Evolutionary conservation across 768 basidiomycete species (phyloP), one percentile per base, ranked within the genome.

Genomic region (Clitopilus hobsonii): DNA sequence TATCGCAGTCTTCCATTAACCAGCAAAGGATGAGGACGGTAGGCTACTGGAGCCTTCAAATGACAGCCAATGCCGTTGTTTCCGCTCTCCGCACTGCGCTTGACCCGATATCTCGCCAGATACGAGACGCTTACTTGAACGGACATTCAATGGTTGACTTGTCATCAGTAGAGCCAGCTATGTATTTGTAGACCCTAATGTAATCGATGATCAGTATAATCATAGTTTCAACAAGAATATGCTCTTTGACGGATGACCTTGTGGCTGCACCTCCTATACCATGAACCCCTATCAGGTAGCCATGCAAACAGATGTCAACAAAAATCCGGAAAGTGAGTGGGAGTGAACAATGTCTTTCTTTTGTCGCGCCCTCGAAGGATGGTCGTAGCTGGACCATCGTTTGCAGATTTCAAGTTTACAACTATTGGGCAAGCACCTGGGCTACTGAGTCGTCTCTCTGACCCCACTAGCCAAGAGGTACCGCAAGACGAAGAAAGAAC

Each of bases 41-140:
- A 59, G 88, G 92, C 57, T 73, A 93, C 6, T 99, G 97, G 97
- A 94, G 90, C 64, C 76, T 98, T 22, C 94, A 97, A 69, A 87
- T 90, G 81, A 95, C 95, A 0, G 92, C 93, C 1, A 86, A 85
- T 54, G 88, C 89, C n/a, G 81, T 95, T 49, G 74, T 98, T 56
- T 80, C 85, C 48, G 85, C 93, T 5, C 72, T 98, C 41, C 77
- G 89, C 53, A 87, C 79, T 41, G 78, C 88, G 20, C 81, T 92
- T 51, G 89, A 95, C 69, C 94, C 91, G 1, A 67, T 80, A 51
- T 77, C 79, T 5, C 67, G 69, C 25, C 73, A 76, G 24, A 59
- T 80, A 56, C 74, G 71, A 60, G 79, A 80, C 51, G 69, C 70
- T 14, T 80, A 81, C 63, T 29, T 65, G 52, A 69, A 69, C 38